Evolutionary conservation across 1,284 basidiomycete genomes (phyloP).

Genomic region (Ustilago xerochloae): DNA sequence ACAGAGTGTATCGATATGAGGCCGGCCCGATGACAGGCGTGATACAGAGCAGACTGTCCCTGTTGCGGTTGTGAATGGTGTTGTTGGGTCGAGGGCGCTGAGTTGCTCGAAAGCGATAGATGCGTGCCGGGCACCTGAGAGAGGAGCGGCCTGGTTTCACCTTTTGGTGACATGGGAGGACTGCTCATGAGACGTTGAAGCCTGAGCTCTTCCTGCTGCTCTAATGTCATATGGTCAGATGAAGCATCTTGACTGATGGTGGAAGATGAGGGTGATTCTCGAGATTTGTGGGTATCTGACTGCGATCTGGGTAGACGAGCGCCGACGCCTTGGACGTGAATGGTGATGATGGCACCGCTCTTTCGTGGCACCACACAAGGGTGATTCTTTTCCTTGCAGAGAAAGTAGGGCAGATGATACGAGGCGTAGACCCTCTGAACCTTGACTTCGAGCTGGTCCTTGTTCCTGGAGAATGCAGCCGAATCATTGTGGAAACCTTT

Average conservation of each 20-base stretch:
- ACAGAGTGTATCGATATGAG: conserved; percentile 33
- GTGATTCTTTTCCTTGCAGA: conserved; percentile 11
- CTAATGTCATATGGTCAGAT: conserved; percentile 6
- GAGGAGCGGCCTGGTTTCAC: conserved; percentile 4
- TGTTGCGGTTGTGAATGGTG: neutral
- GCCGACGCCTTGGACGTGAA: conserved; percentile 57
- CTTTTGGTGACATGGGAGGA: conserved; percentile 27
- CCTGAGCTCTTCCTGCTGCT: conserved; percentile 36
- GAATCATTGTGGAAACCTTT: conserved; percentile 50
- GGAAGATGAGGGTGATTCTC: neutral
- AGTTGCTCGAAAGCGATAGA: neutral
- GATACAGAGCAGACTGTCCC: conserved; percentile 6
- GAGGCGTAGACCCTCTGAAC: conserved; percentile 50
- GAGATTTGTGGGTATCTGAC: neutral
- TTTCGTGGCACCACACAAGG: conserved; percentile 19
- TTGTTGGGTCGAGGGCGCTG: too few species aligned
- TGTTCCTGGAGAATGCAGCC: conserved; percentile 25
- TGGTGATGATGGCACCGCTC: conserved; percentile 44
- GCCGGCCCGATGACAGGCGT: conserved; percentile 32
- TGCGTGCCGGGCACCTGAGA: neutral
- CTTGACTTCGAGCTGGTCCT: conserved; percentile 49
- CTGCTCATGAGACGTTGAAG: conserved; percentile 45
- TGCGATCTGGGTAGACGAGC: conserved; percentile 42
- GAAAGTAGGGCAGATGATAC: conserved; percentile 33
- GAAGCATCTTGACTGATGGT: neutral